Base-by-base conservation (phyloP, 306 rosid genomes). In the Quercus wislizeni region DNA sequence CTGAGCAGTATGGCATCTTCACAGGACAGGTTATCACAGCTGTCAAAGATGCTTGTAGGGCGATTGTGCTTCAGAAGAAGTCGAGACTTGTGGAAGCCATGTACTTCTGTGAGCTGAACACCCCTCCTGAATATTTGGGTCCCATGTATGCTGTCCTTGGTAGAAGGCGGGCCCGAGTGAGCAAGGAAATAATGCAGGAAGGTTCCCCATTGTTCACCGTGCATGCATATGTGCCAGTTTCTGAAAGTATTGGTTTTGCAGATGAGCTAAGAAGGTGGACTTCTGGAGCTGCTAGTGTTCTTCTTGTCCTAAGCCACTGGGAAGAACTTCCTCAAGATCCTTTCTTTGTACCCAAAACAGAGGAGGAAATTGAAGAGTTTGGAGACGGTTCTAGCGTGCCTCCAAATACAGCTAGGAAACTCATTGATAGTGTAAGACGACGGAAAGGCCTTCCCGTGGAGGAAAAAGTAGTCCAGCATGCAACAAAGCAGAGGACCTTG, bases 151-250 rank as follows among this genome's bases (percentile, higher is more conserved):
- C 97, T 35, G 98, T 94, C 51, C 97, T 94, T 80, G 76, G 90
- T n/a, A 88, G 94, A 74, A 91, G 97, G 74, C 85, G 97, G 78
- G 96, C 97, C 68, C 84, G 82, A 4, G 71, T 94, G 70, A 74
- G 92, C 84, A 94, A 94, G 81, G 98, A 92, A 84, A 94, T 92
- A 87, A 92, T 92, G 97, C 97, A 92, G 86, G 98, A 92, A 86
- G 90, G 98, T 80, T 94, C 98, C n/a, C 84, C 97, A 70, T 81
- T 92, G 87, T 94, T 94, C 83, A 91, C 97, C 1, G 97, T 94
- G 74, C 97, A 94, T 59, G 98, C 97, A 2, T 92, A 91, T 71
- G 76, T 94, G 78, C 98, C 97, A 1, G 94, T 92, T 71, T 87
- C 97, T 28, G 97, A 94, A 81, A 94, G 97, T 84, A 90, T 92